Conservation (phyloP, 1,284 basidiomycete species). For the Cryptococcus maquisensis region DNA sequence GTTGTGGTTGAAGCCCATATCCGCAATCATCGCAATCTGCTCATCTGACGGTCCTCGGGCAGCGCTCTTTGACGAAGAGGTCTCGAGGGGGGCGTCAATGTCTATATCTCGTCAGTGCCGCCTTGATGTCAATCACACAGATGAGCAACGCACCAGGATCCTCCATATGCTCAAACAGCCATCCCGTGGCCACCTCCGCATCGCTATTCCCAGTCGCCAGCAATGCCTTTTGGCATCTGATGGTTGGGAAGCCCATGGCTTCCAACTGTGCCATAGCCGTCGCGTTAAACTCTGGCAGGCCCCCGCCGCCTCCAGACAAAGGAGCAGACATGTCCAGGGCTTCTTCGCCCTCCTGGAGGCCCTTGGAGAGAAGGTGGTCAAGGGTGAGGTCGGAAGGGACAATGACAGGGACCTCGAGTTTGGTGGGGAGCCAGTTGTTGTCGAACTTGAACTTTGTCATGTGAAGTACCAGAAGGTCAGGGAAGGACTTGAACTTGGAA, state of each 20-base stretch:
- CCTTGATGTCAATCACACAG: not conserved
- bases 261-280: slow-evolving; percentile 69
- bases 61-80: slow-evolving; percentile 24
- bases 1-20: slow-evolving; percentile 86
- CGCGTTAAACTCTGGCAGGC: slow-evolving; percentile 64
- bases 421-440: slow-evolving; percentile 95
- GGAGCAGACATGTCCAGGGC: slow-evolving; percentile 56
- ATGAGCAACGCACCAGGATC: slow-evolving; percentile 63
- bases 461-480: slow-evolving; percentile 81
- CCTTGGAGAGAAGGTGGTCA: slow-evolving; percentile 66
- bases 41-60: slow-evolving; percentile 61
- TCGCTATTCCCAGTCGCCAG: slow-evolving; percentile 79
- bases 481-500: slow-evolving; percentile 79
- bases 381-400: slow-evolving; percentile 64
- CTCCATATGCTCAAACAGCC: slow-evolving; percentile 94
- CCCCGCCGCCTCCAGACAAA: slow-evolving; percentile 52
- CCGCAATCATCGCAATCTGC: slow-evolving; percentile 67
- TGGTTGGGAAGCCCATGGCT: slow-evolving; percentile 79
- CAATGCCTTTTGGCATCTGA: slow-evolving; percentile 82
- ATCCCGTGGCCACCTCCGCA: slow-evolving; percentile 84
- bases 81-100: slow-evolving; percentile 76
- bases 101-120: slow-evolving; percentile 51
- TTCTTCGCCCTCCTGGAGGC: slow-evolving; percentile 68
- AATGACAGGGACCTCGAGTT: slow-evolving; percentile 87
- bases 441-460: slow-evolving; percentile 93